phyloP scores from a whole-genome alignment of 2,329 filamentous ascomycete genomes.

The Rutstroemia sp. region DNA sequence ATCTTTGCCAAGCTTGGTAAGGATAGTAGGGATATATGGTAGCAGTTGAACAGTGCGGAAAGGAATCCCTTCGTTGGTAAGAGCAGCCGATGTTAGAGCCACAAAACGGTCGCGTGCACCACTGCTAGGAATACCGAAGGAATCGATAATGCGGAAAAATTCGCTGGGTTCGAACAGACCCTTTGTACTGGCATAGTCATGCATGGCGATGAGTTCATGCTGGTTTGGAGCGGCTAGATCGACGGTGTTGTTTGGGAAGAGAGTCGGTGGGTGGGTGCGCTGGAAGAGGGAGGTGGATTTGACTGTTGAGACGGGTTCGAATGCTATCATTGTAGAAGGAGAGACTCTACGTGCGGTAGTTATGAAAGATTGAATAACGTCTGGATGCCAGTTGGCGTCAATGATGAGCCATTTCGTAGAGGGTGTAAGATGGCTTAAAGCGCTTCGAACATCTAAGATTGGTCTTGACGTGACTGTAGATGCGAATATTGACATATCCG shows the following conservation, averaged over 20 bases:
- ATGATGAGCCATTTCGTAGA: conserved; percentile 64
- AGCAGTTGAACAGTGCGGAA: conserved; percentile 78
- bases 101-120: conserved; percentile 67
- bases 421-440: neutral
- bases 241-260: conserved; percentile 57
- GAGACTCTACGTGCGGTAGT: conserved; percentile 28
- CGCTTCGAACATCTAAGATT: neutral
- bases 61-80: conserved; percentile 76
- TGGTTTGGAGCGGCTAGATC: conserved; percentile 77
- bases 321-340: conserved; percentile 55
- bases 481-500: conserved; percentile 66
- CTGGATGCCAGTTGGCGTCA: conserved; percentile 77
- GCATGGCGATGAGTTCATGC: conserved; percentile 75
- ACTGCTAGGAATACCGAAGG: conserved; percentile 63
- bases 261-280: neutral
- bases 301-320: conserved; percentile 80
- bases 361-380: conserved; percentile 62
- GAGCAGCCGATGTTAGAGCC: conserved; percentile 52
- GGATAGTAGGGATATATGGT: conserved; percentile 77
- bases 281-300: conserved; percentile 68
- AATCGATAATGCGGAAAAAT: conserved; percentile 79
- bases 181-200: conserved; percentile 57
- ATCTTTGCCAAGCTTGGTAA: conserved; percentile 70
- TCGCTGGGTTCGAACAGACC: conserved; percentile 60
- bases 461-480: conserved; percentile 39